Base-by-base conservation (phyloP, 2,329 filamentous ascomycete genomes). In the Cercospora beticola region DNA sequence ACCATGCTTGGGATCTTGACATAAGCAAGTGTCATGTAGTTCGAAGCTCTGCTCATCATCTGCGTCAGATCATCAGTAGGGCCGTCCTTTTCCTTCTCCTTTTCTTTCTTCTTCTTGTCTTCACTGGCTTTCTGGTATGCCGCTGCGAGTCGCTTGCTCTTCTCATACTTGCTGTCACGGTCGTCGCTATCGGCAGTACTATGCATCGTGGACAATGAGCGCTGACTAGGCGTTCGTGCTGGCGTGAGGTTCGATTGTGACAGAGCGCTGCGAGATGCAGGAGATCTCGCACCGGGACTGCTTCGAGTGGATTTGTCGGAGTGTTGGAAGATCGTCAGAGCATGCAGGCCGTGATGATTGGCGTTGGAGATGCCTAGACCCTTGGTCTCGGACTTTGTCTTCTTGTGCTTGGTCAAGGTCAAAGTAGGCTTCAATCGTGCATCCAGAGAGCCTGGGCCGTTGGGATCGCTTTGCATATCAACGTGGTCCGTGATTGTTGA, bases 11-110 rank as follows among this genome's bases (percentile, higher is more conserved):
- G 93, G 76, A 99, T 92, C 80, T 93, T 95, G 80, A 99, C 93
- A 79, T 97, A 94, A 2, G 94, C 91, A 70, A 99, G 90, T 0
- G 95, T 97, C 93, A 97, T 97, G 82, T 96, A 99, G 78, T 94
- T 97, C 67, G 92, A 97, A 3, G 95, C 95, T 31, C 95, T 90
- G 64, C 88, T 89, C 81, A 99, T 94, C 95, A 99, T 99, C 82
- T 96, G 93, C 10, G 93, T 95, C 52, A 99, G 84, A 77, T 99
- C 96, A 77, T 99, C 95, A 0, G 90, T 91, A 5, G 88, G 86
- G 68, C 88, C 86, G 63, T 90, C 87, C 62, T 88, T 87, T 77
- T 73, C 72, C 64, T 75, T 76, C 70, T 88, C 87, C 65, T 90
- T 87, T 62, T 88, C 87, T 77, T 73, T 72, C 57, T 74, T 74